A percentile compares a stretch with the other conserved stretches of the same genome.
Evolutionary conservation across 495 filamentous ascomycete species (phyloP).

Genomic region (Penicillium turbatum): DNA sequence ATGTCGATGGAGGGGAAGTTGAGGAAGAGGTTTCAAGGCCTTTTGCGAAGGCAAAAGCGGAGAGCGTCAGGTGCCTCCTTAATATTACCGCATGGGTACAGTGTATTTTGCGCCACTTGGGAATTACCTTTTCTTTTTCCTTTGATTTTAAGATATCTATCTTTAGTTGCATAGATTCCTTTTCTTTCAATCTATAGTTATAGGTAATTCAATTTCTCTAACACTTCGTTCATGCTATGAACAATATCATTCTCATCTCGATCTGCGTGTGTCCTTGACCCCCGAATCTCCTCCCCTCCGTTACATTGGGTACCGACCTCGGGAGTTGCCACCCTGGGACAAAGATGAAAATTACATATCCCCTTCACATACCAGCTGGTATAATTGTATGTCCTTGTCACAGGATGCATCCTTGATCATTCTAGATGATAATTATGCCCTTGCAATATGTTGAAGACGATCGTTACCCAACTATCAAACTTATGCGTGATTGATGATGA

Average conservation of each 20-base stretch:
- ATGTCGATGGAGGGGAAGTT: slow-evolving; percentile 11
- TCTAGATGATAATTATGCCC: slow-evolving; percentile 18
- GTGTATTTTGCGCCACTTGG: slow-evolving; percentile 21
- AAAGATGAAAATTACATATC: background rate
- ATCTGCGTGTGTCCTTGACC: background rate
- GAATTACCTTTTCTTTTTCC: slow-evolving; percentile 3
- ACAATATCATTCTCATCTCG: background rate
- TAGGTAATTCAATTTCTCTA: too few relatives aligned
- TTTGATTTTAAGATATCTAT: background rate
- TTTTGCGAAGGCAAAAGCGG: slow-evolving; percentile 31
- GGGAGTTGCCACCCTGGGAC: slow-evolving; percentile 2
- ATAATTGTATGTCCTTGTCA: slow-evolving; percentile 5
- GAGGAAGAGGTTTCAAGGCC: slow-evolving; percentile 25
- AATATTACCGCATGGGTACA: slow-evolving; percentile 26
- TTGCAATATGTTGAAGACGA: background rate
- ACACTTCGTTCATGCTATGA: background rate
- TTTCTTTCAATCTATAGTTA: background rate
- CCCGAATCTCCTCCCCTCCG: background rate
- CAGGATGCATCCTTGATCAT: slow-evolving; percentile 1
- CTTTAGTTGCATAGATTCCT: background rate
- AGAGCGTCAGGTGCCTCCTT: slow-evolving; percentile 36
- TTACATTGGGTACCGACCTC: slow-evolving; percentile 2
- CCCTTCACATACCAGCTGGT: slow-evolving; percentile 5
- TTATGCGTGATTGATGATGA: slow-evolving; percentile 4
- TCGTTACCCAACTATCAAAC: background rate